Base-by-base conservation (phyloP, 2,329 filamentous ascomycete species). In the Scopulariopsis brevicaulis region DNA sequence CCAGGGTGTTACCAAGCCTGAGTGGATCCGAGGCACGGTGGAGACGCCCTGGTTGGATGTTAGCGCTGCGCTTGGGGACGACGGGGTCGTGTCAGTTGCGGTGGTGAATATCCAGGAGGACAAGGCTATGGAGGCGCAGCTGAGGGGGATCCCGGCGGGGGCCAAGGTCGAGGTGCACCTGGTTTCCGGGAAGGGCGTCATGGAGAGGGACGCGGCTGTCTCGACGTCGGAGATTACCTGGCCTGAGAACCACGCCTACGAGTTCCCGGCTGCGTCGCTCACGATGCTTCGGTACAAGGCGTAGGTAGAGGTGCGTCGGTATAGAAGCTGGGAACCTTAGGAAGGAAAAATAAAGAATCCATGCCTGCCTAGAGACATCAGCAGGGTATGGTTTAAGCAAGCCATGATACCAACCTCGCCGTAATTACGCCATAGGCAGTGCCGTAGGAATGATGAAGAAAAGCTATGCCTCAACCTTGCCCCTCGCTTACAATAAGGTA, bases 31-130 rank as follows among this genome's bases (percentile, higher is more conserved):
- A 37, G 80, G 79, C 11, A 77, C 82, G 3, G 78, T 88, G 61
- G 83, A 87, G 63, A 86, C 85, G 7, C 85, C 87, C 8, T 90
- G 81, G 74, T 68, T 90, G 58, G 86, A 89, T 66, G 84, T 85
- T 28, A 85, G 83, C 62, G 86, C 84, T 2, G 73, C 78, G 1
- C 63, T 85, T 5, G 75, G 77, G 53, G 77, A 67, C 40, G 82
- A 76, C 28, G 87, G 86, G 0, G 79, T 74, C 56, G 75, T 86
- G 1, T 86, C 77, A 62, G 64, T 93, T 62, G 87, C 81, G 3
- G 87, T 92, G 1, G 86, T 90, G 18, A 94, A 94, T 67, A 78
- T 90, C 34, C 20, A 15, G 14, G 54, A 55, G 54, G 54, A 55
- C 7, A 46, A 32, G 37, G 54, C 24, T 6, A 40, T 46, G 6